Base-by-base conservation (phyloP, 331 rosid species). In the Malus hybrid region DNA sequence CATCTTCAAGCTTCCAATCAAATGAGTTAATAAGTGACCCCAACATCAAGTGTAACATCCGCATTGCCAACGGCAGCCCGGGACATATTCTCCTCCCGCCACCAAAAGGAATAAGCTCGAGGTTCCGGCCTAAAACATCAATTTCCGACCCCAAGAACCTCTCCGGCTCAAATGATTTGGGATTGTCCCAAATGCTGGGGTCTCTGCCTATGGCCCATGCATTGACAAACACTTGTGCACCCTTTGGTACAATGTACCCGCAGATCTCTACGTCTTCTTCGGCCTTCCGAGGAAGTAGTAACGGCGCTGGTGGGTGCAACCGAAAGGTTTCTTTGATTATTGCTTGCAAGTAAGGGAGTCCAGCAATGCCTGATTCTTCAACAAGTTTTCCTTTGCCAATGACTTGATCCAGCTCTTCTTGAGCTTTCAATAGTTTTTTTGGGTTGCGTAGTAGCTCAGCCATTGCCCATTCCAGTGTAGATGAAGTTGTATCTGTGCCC, bases 381-480 rank as follows among this genome's bases (percentile, higher is more conserved):
- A 81, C 66, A 8, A 28, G 67, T 22, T 71, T 71, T 56, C 71
- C 72, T 27, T 50, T 61, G 7, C 73, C 81, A 6, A 76, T 76
- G 5, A 67, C 52, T 52, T 60, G 76, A 4, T 48, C 34, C 10
- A 77, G 32, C 75, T 81, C 78, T 18, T n/a, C 71, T 59, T 67
- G 32, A 60, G 79, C 71, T 72, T 60, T 77, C 13, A 29, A 60
- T 57, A 81, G 36, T 3, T n/a, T 9, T 16, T 73, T 46, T 4
- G 79, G 79, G 61, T 78, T 55, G 24, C 24, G 61, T 19, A 81
- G 72, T 7, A 81, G 75, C 61, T 81, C 81, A 8, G 79, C 75
- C 79, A 81, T 71, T 52, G 85, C 73, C 81, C 81, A 81, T 75
- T 77, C 85, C 36, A 34, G 19, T 27, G 72, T 81, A 31, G 81